Conservation (phyloP, 306 rosid species). For the Fragaria nilgerrensis region DNA sequence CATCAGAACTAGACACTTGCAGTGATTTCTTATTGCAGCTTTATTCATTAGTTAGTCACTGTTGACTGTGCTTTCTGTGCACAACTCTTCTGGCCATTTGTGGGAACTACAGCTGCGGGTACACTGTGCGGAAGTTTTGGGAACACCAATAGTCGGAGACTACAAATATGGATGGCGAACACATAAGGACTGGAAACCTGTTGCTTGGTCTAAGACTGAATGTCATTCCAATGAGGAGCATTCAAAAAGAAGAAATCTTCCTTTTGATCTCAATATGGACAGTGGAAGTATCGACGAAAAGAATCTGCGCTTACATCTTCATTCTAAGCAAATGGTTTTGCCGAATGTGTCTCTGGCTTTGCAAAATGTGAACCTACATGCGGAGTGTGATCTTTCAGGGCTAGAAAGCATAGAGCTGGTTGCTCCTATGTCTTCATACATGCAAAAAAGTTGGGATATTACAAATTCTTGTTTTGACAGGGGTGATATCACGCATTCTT, state of each 20-base stretch:
- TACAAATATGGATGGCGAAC: constrained; percentile 92
- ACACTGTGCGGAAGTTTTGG: constrained; percentile 90
- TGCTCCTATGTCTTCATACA: constrained; percentile 70
- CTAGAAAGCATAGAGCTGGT: constrained; percentile 57
- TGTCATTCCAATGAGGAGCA: constrained; percentile 36
- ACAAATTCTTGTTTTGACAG: constrained; percentile 24
- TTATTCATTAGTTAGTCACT: neutral
- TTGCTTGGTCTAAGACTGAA: constrained; percentile 32
- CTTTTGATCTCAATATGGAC: constrained; percentile 68
- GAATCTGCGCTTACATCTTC: constrained; percentile 75
- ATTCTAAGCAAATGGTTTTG: constrained; percentile 74
- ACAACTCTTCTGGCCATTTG: neutral
- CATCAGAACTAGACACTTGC: constrained; percentile 10
- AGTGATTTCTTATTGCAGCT: neutral
- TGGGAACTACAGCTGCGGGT: constrained; percentile 68
- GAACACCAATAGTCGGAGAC: constrained; percentile 95
- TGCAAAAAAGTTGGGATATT: constrained; percentile 88
- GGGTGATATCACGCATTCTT: constrained; percentile 30
- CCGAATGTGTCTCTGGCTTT: constrained; percentile 65
- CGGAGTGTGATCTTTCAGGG: constrained; percentile 50
- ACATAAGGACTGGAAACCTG: constrained; percentile 61
- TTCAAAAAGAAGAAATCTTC: constrained; percentile 43
- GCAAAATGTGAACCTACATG: constrained; percentile 43
- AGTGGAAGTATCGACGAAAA: constrained; percentile 64
- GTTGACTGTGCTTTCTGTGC: neutral